Base-by-base conservation (phyloP, 2,329 filamentous ascomycete species). In the Fusarium subglutinans region DNA sequence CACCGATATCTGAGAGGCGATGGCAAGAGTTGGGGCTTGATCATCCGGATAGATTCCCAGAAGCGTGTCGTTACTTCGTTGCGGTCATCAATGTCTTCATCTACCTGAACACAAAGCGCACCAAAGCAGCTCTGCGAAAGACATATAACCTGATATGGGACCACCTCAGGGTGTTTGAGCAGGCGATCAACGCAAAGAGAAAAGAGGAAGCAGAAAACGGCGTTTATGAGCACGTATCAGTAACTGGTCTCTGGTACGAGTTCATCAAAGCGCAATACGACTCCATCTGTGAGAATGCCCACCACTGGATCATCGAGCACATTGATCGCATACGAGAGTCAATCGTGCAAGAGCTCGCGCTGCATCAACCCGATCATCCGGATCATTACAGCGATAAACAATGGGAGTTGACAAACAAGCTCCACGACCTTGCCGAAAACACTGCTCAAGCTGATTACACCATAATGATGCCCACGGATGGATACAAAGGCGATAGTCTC, bases 111-210 rank as follows among this genome's bases (percentile, higher is more conserved):
- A 59, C 63, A 7, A 48, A 61, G 2, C 26, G 56, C 1, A 72
- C 79, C 12, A 78, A 75, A 13, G 44, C 26, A 1, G 66, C 55
- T 8, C 20, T 81, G 17, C 69, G 79, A 17, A 68, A 67, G 9
- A 80, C 79, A 0, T 81, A 73, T 22, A 81, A 80, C 28, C 37
- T 76, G 13, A 79, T 81, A 1, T 79, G 69, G 66, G 72, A 71
- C 5, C 69, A 79, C 17, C 54, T 81, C 7, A 60, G 69, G 14
- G 66, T 62, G 1, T 80, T 76, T 22, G 79, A 81, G 18, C 55
- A 71, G 7, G 79, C 80, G 0, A 10, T 80, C 2, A 81, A 81
- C 18, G 69, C 68, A 2, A 72, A 70, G 35, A 68, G 73, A 7
- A 63, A 33, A 15, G 18, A 28, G 3, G 65, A 43, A 10, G 37